These are phyloP conservation scores for Ehretia macrophylla DNA, from an alignment of 257 asterid genomes.

Conservation along the genomic window DNA sequence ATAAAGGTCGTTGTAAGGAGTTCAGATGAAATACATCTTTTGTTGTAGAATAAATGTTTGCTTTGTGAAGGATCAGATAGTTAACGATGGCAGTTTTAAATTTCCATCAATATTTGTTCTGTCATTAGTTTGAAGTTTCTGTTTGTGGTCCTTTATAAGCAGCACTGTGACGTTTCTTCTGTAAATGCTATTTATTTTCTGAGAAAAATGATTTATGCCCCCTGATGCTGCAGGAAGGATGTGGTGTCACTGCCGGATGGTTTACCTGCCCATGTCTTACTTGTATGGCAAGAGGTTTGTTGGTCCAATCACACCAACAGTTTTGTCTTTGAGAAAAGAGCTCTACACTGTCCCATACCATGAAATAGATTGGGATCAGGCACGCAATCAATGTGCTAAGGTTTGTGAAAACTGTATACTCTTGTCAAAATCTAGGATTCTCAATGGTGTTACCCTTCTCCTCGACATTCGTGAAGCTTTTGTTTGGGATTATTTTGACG, in stretches of 20 bases:
- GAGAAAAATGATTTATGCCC: background rate
- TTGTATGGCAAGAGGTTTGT: constrained; percentile 88
- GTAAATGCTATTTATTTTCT: background rate
- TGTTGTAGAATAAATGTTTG: too few relatives aligned
- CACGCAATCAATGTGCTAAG: constrained; percentile 95
- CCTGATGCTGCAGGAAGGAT: constrained; percentile 73
- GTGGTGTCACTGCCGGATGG: constrained; percentile 99
- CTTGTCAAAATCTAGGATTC: background rate
- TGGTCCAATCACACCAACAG: constrained; percentile 87
- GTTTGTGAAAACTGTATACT: constrained; percentile 37
- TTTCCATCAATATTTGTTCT: too few relatives aligned
- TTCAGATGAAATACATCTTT: too few relatives aligned
- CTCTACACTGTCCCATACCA: constrained; percentile 74
- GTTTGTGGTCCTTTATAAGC: too few relatives aligned
- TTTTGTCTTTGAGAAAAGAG: constrained; percentile 89
- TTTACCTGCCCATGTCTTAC: constrained; percentile 96
- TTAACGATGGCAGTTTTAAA: too few relatives aligned
- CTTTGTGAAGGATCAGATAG: too few relatives aligned
- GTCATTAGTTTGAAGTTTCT: too few relatives aligned
- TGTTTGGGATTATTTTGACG: too few relatives aligned
- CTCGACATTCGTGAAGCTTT: too few relatives aligned
- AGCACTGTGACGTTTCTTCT: background rate
- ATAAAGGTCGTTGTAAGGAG: too few relatives aligned
- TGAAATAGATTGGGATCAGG: constrained; percentile 79
- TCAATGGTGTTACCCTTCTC: background rate